Conservation (phyloP, 2,329 filamentous ascomycete genomes). For the Fusarium domesticum region DNA sequence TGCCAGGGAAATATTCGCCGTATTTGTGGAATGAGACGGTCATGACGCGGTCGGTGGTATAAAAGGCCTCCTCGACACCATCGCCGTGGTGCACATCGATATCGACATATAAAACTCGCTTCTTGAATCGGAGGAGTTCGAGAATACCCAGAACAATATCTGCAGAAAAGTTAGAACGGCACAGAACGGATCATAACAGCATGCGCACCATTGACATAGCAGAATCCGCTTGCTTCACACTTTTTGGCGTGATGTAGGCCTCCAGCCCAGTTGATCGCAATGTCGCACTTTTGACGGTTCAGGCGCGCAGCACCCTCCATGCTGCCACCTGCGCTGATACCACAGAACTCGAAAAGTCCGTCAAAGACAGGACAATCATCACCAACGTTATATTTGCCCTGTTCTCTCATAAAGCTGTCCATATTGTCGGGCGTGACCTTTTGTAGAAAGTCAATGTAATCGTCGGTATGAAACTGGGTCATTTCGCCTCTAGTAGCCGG, state of each 20-base stretch:
- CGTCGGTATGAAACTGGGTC: slow-evolving; percentile 88
- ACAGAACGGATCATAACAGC: background rate
- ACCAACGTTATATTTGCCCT: slow-evolving; percentile 89
- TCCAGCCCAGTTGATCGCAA: slow-evolving; percentile 97
- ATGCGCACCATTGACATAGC: slow-evolving; percentile 86
- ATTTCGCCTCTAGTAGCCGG: slow-evolving; percentile 87
- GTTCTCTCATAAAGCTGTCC: slow-evolving; percentile 87
- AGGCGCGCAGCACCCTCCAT: slow-evolving; percentile 91
- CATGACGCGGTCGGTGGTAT: slow-evolving; percentile 88
- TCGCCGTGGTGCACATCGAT: slow-evolving; percentile 95
- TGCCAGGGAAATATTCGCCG: slow-evolving; percentile 92
- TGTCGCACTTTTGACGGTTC: slow-evolving; percentile 88
- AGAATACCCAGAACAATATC: slow-evolving; percentile 95
- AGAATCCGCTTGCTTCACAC: slow-evolving; percentile 93
- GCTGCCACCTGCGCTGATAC: slow-evolving; percentile 88
- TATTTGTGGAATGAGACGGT: slow-evolving; percentile 96
- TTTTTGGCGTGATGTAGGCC: slow-evolving; percentile 98
- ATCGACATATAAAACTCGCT: slow-evolving; percentile 95
- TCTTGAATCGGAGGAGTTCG: slow-evolving; percentile 83
- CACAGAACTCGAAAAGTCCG: slow-evolving; percentile 94
- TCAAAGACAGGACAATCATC: slow-evolving; percentile 98
- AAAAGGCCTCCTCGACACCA: slow-evolving; percentile 90
- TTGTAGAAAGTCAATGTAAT: slow-evolving; percentile 92
- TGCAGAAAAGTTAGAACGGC: slow-evolving; percentile 38
- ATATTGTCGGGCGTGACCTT: slow-evolving; percentile 99